A percentile compares a stretch with the other conserved stretches of the same genome.
phyloP scores from a whole-genome alignment of 140 eudicot species.

The Erigeron philadelphicus region DNA sequence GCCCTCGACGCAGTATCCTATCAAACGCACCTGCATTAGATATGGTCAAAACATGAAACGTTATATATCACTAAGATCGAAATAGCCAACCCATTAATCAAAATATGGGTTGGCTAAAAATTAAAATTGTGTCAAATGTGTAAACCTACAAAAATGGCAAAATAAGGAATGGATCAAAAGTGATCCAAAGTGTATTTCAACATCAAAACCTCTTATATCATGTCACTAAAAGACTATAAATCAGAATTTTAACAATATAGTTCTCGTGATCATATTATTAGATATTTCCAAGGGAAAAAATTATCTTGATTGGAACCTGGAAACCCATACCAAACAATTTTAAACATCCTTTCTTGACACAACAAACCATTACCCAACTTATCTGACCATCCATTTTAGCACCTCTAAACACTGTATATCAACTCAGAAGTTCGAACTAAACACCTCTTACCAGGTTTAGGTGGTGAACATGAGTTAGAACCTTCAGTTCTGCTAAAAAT shows the following conservation, averaged over 20 bases:
- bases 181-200: not conserved
- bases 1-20: conserved; percentile 88
- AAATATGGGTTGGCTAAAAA: not conserved
- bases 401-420: not conserved
- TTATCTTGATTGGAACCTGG: not conserved
- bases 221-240: not conserved
- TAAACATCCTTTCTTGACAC: too few species aligned
- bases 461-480: conserved; percentile 91
- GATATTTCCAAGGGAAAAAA: not conserved
- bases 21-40: conserved; percentile 78
- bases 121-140: not conserved
- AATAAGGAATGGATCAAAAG: conserved; percentile 6
- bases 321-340: not conserved
- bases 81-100: not conserved
- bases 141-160: not conserved
- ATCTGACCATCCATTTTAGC: not conserved
- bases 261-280: not conserved
- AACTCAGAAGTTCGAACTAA: conserved; percentile 4
- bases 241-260: not conserved
- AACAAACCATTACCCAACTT: not conserved
- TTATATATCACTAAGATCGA: not conserved
- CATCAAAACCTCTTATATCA: not conserved
- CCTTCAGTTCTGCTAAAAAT: conserved; percentile 86
- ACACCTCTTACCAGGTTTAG: conserved; percentile 65
- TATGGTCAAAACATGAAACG: conserved; percentile 15